phyloP scores from a whole-genome alignment of 2,329 filamentous ascomycete genomes.

The Aspergillus amoenus region DNA sequence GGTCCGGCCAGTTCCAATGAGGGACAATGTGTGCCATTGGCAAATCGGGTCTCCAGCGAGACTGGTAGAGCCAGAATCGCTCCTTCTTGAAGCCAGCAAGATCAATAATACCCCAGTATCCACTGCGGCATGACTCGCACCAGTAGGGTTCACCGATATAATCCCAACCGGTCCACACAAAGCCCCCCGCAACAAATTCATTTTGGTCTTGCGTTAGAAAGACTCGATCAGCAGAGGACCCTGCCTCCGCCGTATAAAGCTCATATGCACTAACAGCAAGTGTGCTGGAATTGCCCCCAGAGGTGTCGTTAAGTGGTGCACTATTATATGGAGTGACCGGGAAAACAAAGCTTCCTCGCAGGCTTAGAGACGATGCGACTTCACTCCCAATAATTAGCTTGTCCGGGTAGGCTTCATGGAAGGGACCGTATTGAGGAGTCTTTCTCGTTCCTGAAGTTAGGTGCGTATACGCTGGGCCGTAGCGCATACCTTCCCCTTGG shows the following conservation, averaged over 20 bases:
- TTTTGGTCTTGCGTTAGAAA: neutral
- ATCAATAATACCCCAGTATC: constrained; percentile 5
- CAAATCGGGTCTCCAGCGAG: neutral
- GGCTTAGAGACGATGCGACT: neutral
- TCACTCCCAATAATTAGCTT: constrained; percentile 1
- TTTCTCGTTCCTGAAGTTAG: neutral
- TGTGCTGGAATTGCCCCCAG: neutral
- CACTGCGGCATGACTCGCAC: neutral
- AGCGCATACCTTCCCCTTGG: constrained; percentile 4
- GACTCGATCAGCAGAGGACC: neutral
- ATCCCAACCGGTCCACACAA: constrained; percentile 11
- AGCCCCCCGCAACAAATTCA: constrained; percentile 1
- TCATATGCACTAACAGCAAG: neutral
- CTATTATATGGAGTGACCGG: neutral
- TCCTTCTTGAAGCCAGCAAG: constrained; percentile 8
- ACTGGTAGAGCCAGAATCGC: constrained; percentile 6
- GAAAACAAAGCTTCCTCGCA: neutral
- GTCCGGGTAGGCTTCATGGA: neutral
- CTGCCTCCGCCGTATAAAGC: neutral
- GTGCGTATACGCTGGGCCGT: neutral
- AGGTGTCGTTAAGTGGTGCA: constrained; percentile 3
- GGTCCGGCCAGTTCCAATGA: constrained; percentile 7
- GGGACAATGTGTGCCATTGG: constrained; percentile 6
- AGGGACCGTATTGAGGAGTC: neutral
- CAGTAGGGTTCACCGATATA: constrained; percentile 5